phyloP scores from a whole-genome alignment of 208 protist species.

The Wallacemonas sp. region DNA sequence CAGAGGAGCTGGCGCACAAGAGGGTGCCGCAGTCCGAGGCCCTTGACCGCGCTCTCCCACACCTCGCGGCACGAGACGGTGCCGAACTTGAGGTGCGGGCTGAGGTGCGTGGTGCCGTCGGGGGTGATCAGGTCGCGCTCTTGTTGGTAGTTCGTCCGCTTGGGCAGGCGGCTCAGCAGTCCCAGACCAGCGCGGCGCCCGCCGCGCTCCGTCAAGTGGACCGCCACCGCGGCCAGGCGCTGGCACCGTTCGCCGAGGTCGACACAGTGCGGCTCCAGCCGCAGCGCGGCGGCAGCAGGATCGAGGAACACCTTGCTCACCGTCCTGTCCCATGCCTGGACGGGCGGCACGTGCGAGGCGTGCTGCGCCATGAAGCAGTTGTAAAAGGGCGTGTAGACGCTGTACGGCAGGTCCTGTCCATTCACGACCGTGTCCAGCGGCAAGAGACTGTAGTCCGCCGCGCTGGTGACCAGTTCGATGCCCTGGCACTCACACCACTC shows the following conservation, averaged over 20 bases:
- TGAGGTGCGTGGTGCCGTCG: constrained; percentile 71
- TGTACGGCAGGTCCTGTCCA: constrained; percentile 47
- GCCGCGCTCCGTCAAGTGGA: constrained; percentile 36
- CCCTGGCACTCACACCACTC: constrained; percentile 34
- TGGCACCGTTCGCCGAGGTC: constrained; percentile 27
- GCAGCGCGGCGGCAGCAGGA: constrained; percentile 16
- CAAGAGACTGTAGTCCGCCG: constrained; percentile 61
- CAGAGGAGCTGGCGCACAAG: constrained; percentile 73
- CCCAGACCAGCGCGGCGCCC: constrained; percentile 48
- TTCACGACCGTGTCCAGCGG: constrained; percentile 44
- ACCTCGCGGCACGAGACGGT: constrained; percentile 69
- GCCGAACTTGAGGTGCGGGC: constrained; percentile 82
- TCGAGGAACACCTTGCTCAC: constrained; percentile 27
- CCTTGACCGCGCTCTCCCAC: constrained; percentile 35
- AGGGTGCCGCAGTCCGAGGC: constrained; percentile 40
- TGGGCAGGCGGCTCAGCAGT: constrained; percentile 30
- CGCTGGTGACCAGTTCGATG: constrained; percentile 36
- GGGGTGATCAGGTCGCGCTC: constrained; percentile 51
- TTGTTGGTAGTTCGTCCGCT: constrained; percentile 38
- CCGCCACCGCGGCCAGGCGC: constrained; percentile 13
- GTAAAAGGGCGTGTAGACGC: constrained; percentile 83
- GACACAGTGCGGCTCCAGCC: constrained; percentile 21
- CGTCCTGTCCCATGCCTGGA: constrained; percentile 4
- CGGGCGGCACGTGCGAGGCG: constrained; percentile 32
- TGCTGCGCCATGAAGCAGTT: constrained; percentile 43